A percentile compares a stretch with the other conserved stretches of the same genome.
Conservation (phyloP, 73 alveolate genomes). For the Symbiodinium natans region DNA sequence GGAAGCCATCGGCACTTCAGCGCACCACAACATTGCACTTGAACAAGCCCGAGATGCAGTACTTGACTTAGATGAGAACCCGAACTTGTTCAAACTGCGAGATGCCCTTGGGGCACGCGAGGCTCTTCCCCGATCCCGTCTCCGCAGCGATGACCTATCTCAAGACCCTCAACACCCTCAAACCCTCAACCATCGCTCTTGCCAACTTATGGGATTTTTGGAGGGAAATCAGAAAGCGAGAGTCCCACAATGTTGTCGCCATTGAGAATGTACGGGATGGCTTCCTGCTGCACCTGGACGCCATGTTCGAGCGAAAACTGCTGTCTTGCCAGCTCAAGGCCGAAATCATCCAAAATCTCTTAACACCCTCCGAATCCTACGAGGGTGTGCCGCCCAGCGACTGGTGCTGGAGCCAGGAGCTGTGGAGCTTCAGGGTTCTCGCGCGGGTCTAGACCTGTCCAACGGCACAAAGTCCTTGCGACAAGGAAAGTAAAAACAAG, state of each 20-base stretch:
- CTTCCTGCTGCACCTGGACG: constrained; percentile 76
- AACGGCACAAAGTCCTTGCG: background rate
- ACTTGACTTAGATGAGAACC: too few species aligned
- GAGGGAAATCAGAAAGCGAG: background rate
- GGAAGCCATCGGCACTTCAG: background rate
- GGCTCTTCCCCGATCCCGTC: constrained; percentile 90
- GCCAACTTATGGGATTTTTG: fast-evolving
- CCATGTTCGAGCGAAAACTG: too few species aligned
- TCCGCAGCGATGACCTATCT: constrained; percentile 76
- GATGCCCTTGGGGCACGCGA: constrained; percentile 17
- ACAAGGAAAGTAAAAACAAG: too few species aligned
- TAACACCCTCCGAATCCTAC: background rate
- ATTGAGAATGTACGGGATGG: constrained; percentile 46
- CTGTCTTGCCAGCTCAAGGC: background rate
- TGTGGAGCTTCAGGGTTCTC: constrained; percentile 82
- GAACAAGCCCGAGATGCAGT: too few species aligned
- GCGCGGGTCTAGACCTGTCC: constrained; percentile 50
- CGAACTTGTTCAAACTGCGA: too few species aligned
- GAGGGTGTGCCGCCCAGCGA: background rate
- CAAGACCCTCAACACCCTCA: background rate
- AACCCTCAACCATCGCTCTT: background rate
- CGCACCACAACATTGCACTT: too few species aligned
- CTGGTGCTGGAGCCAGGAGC: constrained; percentile 72
- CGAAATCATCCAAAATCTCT: background rate
- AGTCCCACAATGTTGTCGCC: constrained; percentile 54